These are phyloP conservation scores for Solanum corneliomulleri DNA, from an alignment of 257 asterid genomes.

Conservation along the genomic window DNA sequence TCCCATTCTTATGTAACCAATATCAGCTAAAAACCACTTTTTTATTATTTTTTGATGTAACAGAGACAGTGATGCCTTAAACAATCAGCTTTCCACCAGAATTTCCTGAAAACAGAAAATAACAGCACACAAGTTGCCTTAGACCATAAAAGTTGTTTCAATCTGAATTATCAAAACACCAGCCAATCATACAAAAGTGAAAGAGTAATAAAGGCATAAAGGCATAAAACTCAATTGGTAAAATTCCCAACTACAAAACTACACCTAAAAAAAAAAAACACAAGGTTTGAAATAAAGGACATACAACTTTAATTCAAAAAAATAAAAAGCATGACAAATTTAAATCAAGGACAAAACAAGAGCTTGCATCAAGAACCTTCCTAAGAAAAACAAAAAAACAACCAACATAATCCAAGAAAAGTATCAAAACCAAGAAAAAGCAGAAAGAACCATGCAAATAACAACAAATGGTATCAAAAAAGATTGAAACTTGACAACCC, in stretches of 20 bases:
- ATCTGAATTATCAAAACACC: background rate
- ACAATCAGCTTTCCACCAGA: background rate
- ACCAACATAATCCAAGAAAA: background rate
- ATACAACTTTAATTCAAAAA: background rate
- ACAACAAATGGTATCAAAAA: background rate
- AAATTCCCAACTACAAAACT: background rate
- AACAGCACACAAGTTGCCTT: background rate
- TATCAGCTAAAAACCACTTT: background rate
- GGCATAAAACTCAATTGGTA: background rate
- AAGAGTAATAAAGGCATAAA: background rate
- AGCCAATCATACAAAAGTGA: background rate
- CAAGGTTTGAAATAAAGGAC: slow-evolving; percentile 7
- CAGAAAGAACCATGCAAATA: background rate
- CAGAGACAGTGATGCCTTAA: background rate
- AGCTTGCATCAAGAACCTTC: background rate
- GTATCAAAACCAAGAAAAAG: background rate
- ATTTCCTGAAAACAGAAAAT: background rate
- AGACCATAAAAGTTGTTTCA: background rate
- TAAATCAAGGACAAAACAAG: background rate
- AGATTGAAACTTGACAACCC: background rate
- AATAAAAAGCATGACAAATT: background rate
- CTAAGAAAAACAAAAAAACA: background rate
- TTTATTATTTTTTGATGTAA: background rate
- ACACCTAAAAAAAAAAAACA: background rate
- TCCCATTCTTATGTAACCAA: slow-evolving; percentile 39